Conservation (phyloP, 2,329 filamentous ascomycete genomes). For the Anthostomella pinea region DNA sequence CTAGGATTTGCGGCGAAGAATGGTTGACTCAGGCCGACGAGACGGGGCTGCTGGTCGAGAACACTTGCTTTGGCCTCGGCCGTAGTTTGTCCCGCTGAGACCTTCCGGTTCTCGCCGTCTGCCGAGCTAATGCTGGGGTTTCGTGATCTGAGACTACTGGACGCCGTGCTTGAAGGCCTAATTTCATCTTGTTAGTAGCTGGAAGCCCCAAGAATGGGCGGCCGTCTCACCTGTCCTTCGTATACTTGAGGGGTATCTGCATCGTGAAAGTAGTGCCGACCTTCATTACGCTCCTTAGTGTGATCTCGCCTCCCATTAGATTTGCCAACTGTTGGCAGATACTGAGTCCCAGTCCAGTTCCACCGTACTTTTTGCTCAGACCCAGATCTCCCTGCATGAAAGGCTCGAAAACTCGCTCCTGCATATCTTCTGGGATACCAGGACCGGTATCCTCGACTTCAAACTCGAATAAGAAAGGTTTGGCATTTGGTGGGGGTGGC, state of each 20-base stretch:
- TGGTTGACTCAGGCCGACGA: slow-evolving; percentile 79
- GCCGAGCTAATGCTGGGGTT: slow-evolving; percentile 44
- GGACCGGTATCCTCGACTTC: slow-evolving; percentile 86
- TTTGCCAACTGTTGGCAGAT: slow-evolving; percentile 85
- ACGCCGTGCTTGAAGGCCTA: slow-evolving; percentile 53
- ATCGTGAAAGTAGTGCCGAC: slow-evolving; percentile 79
- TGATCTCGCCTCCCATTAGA: slow-evolving; percentile 78
- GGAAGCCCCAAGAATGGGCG: neutral
- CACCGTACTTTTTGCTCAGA: slow-evolving; percentile 84
- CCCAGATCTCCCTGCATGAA: slow-evolving; percentile 92
- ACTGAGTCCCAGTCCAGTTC: slow-evolving; percentile 81
- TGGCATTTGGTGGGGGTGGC: slow-evolving; percentile 59
- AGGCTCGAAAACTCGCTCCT: slow-evolving; percentile 84
- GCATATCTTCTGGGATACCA: slow-evolving; percentile 75
- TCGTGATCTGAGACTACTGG: slow-evolving; percentile 51
- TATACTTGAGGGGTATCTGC: slow-evolving; percentile 75
- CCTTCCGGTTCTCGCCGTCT: slow-evolving; percentile 38
- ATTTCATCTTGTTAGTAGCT: slow-evolving; percentile 3
- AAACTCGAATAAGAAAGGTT: slow-evolving; percentile 76
- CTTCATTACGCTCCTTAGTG: slow-evolving; percentile 67
- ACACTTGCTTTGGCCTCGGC: slow-evolving; percentile 41
- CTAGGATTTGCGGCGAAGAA: slow-evolving; percentile 61
- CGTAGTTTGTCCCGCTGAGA: slow-evolving; percentile 28
- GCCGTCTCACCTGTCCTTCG: slow-evolving; percentile 59
- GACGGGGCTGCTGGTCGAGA: slow-evolving; percentile 67